Evolutionary conservation across 805 yeast species (phyloP), one percentile per base, ranked within the genome.

Genomic region (Komagataella populi): DNA sequence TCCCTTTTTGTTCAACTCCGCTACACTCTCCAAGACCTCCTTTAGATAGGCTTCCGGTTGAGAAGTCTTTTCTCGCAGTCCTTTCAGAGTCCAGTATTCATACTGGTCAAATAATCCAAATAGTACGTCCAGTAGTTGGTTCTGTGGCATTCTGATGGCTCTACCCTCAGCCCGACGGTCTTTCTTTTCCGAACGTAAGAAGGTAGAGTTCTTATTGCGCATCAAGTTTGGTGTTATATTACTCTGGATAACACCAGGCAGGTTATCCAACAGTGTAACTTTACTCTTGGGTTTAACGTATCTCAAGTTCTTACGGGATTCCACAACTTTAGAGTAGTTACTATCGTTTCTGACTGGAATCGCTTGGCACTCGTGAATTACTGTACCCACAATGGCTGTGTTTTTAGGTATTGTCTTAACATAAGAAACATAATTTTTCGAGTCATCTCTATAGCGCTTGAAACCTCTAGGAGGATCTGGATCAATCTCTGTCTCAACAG

Each of bases 61-160:
- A 60, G 84, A 83, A 2, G 97, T 89, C 58, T 96, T 78, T 64
- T 93, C 99, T 61, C 88, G 84, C 55, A 93, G 72, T 45, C 96
- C 96, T 67, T 89, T 89, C 74, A 93, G 75, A 8, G 93, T 82
- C 99, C 99, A 93, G 67, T 90, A 93, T 63, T 91, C 97, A 65
- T 85, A 88, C 64, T 90, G 95, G 66, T 89, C 96, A 67, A 93
- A 93, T 60, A 91, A 72, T 58, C 84, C 77, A 78, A 93, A 93
- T 58, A 93, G 70, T 57, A 87, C 70, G 66, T 90, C 96, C 74
- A 91, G 77, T 53, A 93, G 76, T 56, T 89, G 97, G 64, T 86
- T 87, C 70, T 87, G 82, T 44, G 96, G 96, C 84, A 93, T 87
- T 64, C 99, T 80, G 57, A 86, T 87, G 39, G 97, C 95, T 62